Conservation (phyloP, 2,329 filamentous ascomycete species). For the Aspergillus carbonarius region DNA sequence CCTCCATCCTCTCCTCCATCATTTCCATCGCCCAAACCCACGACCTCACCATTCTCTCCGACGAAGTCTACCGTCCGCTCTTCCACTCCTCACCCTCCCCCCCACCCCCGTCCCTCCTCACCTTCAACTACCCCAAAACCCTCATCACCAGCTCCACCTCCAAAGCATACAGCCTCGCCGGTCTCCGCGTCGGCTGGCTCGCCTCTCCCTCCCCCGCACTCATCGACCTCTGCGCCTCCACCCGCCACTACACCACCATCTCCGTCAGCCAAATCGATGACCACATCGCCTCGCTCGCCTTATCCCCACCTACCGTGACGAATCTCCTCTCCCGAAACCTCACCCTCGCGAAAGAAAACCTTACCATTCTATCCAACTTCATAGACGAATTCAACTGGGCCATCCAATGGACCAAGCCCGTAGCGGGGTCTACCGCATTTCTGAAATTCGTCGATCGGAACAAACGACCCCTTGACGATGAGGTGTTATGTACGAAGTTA, state of each 20-base stretch:
- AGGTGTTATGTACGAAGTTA: constrained; percentile 65
- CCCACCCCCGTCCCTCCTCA: constrained; percentile 66
- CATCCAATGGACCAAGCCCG: constrained; percentile 70
- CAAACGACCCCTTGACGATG: constrained; percentile 65
- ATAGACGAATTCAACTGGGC: constrained; percentile 62
- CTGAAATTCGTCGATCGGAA: constrained; percentile 60
- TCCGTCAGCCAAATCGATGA: constrained; percentile 83
- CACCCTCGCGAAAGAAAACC: constrained; percentile 65
- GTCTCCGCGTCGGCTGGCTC: constrained; percentile 80
- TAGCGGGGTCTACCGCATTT: constrained; percentile 79
- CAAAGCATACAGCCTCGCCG: constrained; percentile 80
- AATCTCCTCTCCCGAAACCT: constrained; percentile 64
- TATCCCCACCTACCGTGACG: constrained; percentile 65
- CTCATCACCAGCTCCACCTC: constrained; percentile 81
- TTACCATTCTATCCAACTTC: constrained; percentile 65
- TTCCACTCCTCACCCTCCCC: constrained; percentile 65
- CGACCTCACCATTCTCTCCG: constrained; percentile 66
- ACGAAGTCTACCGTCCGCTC: constrained; percentile 81
- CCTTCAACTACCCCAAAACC: constrained; percentile 68
- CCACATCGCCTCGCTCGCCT: constrained; percentile 70
- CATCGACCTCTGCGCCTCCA: constrained; percentile 62
- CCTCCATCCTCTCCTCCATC: constrained; percentile 57
- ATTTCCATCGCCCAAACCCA: constrained; percentile 61
- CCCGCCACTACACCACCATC: constrained; percentile 81
- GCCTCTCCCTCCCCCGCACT: constrained; percentile 64